phyloP scores from a whole-genome alignment of 257 asterid species.

The Galeopsis tetrahit region DNA sequence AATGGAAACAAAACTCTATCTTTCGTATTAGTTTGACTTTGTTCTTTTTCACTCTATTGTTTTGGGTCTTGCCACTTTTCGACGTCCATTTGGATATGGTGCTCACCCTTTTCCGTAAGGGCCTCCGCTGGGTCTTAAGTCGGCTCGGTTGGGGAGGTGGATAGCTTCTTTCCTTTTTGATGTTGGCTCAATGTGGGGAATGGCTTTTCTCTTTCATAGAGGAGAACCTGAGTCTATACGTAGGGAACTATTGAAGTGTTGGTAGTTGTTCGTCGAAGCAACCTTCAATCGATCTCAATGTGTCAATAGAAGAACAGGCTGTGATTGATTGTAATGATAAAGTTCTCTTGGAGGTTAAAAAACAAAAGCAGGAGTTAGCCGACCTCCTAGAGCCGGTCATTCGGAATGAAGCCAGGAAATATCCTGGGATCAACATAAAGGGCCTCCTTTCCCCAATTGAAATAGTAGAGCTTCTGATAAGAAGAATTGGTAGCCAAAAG shows the following conservation, averaged over 20 bases:
- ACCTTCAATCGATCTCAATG: conserved; percentile 1
- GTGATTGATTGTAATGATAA: background rate
- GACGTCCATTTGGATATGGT: background rate
- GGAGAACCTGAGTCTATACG: background rate
- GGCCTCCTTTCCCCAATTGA: background rate
- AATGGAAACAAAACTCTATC: background rate
- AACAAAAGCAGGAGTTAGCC: background rate
- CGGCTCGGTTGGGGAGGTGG: no score
- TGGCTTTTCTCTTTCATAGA: background rate
- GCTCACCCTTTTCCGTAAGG: background rate
- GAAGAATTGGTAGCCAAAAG: no score
- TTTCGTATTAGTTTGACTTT: conserved; percentile 1
- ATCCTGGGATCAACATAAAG: background rate
- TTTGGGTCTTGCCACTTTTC: background rate
- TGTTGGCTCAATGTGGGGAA: background rate
- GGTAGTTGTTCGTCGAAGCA: conserved; percentile 2
- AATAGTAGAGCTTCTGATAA: no score
- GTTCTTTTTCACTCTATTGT: background rate
- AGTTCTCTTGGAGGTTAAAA: background rate
- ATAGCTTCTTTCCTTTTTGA: background rate
- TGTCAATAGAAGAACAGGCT: background rate
- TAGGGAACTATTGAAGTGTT: conserved; percentile 2
- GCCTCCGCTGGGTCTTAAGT: no score
- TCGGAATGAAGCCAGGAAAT: conserved; percentile 1
- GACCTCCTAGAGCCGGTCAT: background rate